These are phyloP conservation scores for Physcomitrellopsis africana DNA, from an alignment of 225 moss, liverwort and hornwort genomes.

Conservation along the genomic window DNA sequence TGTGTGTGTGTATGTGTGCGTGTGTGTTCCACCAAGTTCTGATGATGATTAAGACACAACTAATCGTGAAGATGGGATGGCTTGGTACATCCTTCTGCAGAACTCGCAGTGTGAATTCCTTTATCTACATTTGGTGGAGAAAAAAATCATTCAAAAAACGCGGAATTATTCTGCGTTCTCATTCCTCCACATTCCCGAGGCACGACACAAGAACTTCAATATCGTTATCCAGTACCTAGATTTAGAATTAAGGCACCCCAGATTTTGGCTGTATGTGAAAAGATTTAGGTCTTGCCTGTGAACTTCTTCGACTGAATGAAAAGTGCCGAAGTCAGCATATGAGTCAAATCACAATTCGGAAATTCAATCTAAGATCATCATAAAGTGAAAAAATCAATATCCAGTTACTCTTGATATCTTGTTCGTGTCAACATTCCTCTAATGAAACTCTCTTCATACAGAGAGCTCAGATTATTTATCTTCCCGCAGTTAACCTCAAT, in stretches of 20 bases:
- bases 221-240: too few relatives aligned
- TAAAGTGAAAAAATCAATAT: background rate
- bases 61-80: background rate
- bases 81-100: background rate
- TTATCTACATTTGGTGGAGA: too few relatives aligned
- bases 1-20: background rate
- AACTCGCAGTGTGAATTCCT: background rate
- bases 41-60: background rate
- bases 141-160: too few relatives aligned
- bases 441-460: background rate
- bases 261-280: background rate
- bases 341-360: too few relatives aligned
- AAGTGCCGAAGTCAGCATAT: background rate
- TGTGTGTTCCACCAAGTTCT: background rate
- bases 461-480: background rate
- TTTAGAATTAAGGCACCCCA: too few relatives aligned
- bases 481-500: background rate
- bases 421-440: background rate
- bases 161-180: too few relatives aligned
- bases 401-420: background rate
- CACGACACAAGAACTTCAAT: too few relatives aligned
- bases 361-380: background rate
- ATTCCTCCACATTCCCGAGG: too few relatives aligned
- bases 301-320: background rate
- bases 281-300: background rate